These are phyloP conservation scores for Pulveroboletus sp. DNA, from an alignment of 768 basidiomycete genomes.

Conservation along the genomic window DNA sequence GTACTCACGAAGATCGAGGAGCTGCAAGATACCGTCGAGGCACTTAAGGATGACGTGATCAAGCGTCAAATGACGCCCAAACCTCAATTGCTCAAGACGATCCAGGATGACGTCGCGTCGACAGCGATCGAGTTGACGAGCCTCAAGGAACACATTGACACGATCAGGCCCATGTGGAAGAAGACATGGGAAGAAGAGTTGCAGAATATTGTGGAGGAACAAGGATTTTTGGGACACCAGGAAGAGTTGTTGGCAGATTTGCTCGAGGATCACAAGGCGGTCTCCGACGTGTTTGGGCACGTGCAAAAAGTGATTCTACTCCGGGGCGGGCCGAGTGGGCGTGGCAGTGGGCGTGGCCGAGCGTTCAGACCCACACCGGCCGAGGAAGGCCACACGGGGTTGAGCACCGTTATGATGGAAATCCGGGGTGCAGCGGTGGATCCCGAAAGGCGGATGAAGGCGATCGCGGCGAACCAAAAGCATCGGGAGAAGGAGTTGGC, in stretches of 20 bases:
- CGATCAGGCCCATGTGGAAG: conserved; percentile 95
- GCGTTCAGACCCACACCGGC: conserved; percentile 56
- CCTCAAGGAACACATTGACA: conserved; percentile 79
- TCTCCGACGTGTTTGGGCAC: conserved; percentile 79
- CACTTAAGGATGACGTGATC: conserved; percentile 85
- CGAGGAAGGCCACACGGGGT: conserved; percentile 63
- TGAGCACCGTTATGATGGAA: conserved; percentile 84
- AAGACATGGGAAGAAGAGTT: conserved; percentile 98
- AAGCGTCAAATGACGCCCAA: conserved; percentile 86
- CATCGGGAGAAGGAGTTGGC: conserved; percentile 72
- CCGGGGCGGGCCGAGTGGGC: conserved; percentile 44
- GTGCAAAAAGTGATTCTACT: conserved; percentile 85
- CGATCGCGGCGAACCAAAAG: conserved; percentile 87
- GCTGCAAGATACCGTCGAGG: conserved; percentile 86
- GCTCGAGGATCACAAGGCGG: conserved; percentile 89
- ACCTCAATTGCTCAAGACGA: conserved; percentile 57
- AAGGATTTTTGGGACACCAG: conserved; percentile 89
- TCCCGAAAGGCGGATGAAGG: conserved; percentile 80
- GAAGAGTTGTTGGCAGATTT: conserved; percentile 87
- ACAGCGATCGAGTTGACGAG: conserved; percentile 67
- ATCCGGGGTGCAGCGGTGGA: conserved; percentile 80
- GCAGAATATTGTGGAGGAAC: conserved; percentile 95
- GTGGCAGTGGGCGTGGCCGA: conserved; percentile 36
- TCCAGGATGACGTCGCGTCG: conserved; percentile 66
- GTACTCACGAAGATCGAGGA: conserved; percentile 91